Percentiles rank a stretch among this genome's conserved stretches.
phyloP scores from a whole-genome alignment of 371 early-diverging fungal genomes.

The Mortierella sp. region DNA sequence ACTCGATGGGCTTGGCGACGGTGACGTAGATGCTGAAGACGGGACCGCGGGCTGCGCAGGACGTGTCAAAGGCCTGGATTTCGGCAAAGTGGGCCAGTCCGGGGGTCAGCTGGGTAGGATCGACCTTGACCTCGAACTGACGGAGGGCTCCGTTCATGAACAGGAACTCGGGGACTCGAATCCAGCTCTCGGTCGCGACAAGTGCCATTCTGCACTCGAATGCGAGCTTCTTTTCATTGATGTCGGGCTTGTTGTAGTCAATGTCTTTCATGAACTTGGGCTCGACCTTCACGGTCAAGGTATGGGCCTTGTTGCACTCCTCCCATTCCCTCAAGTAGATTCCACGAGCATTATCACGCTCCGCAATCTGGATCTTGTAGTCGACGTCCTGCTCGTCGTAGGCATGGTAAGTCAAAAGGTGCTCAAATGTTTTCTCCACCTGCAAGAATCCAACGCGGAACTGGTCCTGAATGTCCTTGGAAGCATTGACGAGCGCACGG shows the following conservation, averaged over 20 bases:
- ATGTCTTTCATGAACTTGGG: constrained; percentile 83
- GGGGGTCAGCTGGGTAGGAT: constrained; percentile 81
- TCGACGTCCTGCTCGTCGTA: constrained; percentile 75
- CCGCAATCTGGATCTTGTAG: constrained; percentile 63
- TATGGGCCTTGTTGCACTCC: constrained; percentile 76
- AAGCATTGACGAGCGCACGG: constrained; percentile 80
- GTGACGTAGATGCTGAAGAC: constrained; percentile 91
- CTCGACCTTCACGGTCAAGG: constrained; percentile 67
- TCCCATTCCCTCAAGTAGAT: constrained; percentile 87
- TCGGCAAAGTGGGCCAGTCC: constrained; percentile 85
- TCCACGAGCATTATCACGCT: constrained; percentile 71
- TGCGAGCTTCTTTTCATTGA: constrained; percentile 73
- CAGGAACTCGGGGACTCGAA: constrained; percentile 82
- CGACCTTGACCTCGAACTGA: constrained; percentile 80
- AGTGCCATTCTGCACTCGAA: constrained; percentile 87
- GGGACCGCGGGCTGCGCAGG: constrained; percentile 78
- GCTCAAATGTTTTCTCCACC: constrained; percentile 88
- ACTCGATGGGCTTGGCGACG: constrained; percentile 82
- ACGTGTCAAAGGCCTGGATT: constrained; percentile 85
- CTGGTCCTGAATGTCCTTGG: constrained; percentile 82
- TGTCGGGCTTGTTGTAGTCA: constrained; percentile 69
- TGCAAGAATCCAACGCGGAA: constrained; percentile 87
- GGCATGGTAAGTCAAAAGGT: constrained; percentile 70
- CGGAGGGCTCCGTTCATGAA: constrained; percentile 77
- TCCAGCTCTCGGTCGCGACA: constrained; percentile 79